Base-by-base conservation (phyloP, 2,329 filamentous ascomycete species). In the Cercospora zeina region DNA sequence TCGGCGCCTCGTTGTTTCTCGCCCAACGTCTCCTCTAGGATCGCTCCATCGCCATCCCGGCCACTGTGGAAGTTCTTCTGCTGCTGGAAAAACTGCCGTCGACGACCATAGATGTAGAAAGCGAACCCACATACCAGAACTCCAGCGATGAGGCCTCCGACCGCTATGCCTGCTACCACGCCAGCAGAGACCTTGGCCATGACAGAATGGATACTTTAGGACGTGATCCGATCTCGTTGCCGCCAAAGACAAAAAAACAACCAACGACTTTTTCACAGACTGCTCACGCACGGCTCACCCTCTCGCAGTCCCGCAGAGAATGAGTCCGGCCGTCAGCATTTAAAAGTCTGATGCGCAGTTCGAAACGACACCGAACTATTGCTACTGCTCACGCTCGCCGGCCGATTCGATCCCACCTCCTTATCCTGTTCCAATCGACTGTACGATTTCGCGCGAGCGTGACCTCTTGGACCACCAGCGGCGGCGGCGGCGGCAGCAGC, bases 101-200 rank as follows among this genome's bases (percentile, higher is more conserved):
- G 53, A 50, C 31, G 54, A 8, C 58, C 58, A n/a, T 60, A 16
- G 34, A 63, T 47, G 21, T 58, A 60, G 11, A 63, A 54, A 2
- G 36, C 34, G 14, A 54, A n/a, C 8, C 50, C 51, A 24, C 50
- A 56, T 1, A 63, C 33, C 11, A 63, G 19, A 21, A 53, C 37
- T 9, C 56, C 56, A n/a, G 61, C 61, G 4, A 63, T 31, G 4
- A 58, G 47, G 34, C 62, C 58, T 8, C 58, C 58, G 13, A 61
- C 61, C 30, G 51, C 62, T 11, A 63, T 63, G 1, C 62, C 62
- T 7, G 47, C 58, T 33, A 58, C 62, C 21, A 24, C 62, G 19
- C 58, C 58, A 11, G 51, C 19, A 9, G 62, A 63, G 9, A 63
- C 54, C 21, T 19, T 34, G 42, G 36, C 54, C 54, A 56, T 56